Evolutionary conservation across 164 flowering plant species (phyloP), one percentile per base, ranked within the genome.

Genomic region (Dillenia turbinata): DNA sequence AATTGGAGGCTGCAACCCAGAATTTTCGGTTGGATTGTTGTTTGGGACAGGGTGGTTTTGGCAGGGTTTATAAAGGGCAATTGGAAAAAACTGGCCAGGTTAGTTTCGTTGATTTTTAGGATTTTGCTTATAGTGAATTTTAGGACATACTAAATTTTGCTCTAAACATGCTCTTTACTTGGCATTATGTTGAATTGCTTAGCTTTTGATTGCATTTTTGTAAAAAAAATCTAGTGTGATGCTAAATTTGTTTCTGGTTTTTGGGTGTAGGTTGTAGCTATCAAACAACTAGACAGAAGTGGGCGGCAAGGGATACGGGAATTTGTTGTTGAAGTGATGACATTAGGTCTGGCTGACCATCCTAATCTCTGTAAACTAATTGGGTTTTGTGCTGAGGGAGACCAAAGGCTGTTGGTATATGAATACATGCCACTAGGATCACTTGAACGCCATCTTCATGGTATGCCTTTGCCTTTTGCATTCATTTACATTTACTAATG

Each of bases 41-140:
- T 47, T 51, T 91, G 58, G 97, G 97, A 3, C 91, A 85, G 70
- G 97, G 97, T 69, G 97, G 97, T n/a, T 91, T 91, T 67, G 97
- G 95, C 16, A 79, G 86, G 75, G 97, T 91, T 48, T 91, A 81
- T 63, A 88, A 81, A 71, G 97, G 95, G 13, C 54, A 59, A 52
- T 69, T 91, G 64, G 85, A 77, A 57, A 81, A 68, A 52, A 72
- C 81, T 47, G 68, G 76, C 16, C 83, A 89, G 89, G 96, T 87
- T 49, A 0, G 70, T 54, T 24, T 1, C 10, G 22, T 47, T 60
- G 3, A 26, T 33, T 33, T 33, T 33, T 33, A 33, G 40, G 12
- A 52, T 47, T 44, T 13, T 44, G 13, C 10, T 46, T 56, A 44
- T 11, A 46, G 8, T 47, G 51, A 33, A 33, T 33, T 33, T 33